Evolutionary conservation across 169 alveolate species (phyloP).

Genomic region (Cryptosporidium parvum): DNA sequence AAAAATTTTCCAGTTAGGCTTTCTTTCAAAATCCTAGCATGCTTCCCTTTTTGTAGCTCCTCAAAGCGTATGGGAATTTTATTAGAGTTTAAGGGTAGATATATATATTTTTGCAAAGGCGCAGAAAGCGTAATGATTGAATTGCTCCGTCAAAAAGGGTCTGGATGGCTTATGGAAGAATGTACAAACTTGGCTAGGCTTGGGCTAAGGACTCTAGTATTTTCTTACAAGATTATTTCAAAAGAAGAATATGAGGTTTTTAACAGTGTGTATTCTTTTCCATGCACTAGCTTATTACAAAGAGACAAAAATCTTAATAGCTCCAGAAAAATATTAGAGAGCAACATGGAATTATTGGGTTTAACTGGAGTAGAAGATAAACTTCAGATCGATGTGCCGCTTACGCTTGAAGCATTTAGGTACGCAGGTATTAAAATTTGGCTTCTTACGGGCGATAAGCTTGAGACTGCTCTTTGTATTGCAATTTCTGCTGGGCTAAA

Average conservation of each 20-base stretch:
- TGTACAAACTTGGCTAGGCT: slow-evolving; percentile 92
- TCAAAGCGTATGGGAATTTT: slow-evolving; percentile 98
- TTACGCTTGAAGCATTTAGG: slow-evolving; percentile 92
- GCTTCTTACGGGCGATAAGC: slow-evolving; percentile 99
- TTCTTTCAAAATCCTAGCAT: slow-evolving; percentile 89
- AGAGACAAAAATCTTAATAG: slow-evolving; percentile 79
- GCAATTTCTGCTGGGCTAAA: slow-evolving; percentile 96
- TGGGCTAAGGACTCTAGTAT: slow-evolving; percentile 96
- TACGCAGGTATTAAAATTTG: slow-evolving; percentile 97
- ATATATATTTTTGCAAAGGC: slow-evolving; percentile 88
- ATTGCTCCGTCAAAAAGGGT: slow-evolving; percentile 87
- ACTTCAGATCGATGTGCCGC: slow-evolving; percentile 92
- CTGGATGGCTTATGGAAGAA: slow-evolving; percentile 89
- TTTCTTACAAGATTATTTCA: slow-evolving; percentile 91
- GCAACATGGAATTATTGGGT: slow-evolving; percentile 91
- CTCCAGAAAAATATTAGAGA: slow-evolving; percentile 82
- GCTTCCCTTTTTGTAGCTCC: slow-evolving; percentile 97
- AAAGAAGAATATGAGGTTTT: slow-evolving; percentile 88
- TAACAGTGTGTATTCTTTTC: slow-evolving; percentile 66
- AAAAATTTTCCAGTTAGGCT: neutral
- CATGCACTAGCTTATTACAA: slow-evolving; percentile 75
- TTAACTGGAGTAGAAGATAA: slow-evolving; percentile 98
- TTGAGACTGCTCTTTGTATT: slow-evolving; percentile 98
- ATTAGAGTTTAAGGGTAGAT: slow-evolving; percentile 86
- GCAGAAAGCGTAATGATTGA: slow-evolving; percentile 94